Base-by-base conservation (phyloP, 129 eudicot genomes). In the Scalesia atractyloides region DNA sequence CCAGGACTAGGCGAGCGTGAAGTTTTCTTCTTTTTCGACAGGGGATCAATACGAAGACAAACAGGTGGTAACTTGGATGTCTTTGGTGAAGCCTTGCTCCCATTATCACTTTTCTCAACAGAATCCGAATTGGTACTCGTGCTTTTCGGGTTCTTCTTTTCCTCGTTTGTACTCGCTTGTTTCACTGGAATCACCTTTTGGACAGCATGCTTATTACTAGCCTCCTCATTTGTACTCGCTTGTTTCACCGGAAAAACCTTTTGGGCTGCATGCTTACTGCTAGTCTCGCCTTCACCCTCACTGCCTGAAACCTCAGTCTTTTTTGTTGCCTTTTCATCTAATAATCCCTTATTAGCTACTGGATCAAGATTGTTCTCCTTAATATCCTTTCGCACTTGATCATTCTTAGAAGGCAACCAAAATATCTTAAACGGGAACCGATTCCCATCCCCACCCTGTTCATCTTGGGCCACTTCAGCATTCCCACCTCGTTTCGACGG, bases 31-130 rank as follows among this genome's bases (percentile, higher is more conserved):
- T 64, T 82, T 66, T 59, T 85, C 18, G 91, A 84, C 68, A 86
- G 48, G 0, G 98, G 98, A 73, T 92, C 98, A 60, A 92, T 82
- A 17, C 96, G 78, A n/a, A 92, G 83, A 71, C 98, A 89, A 50
- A 92, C 89, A 61, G 98, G 96, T 26, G 96, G 96, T 17, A 92
- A 44, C 73, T 92, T 89, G 2, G 91, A 73, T 41, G 84, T 4
- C 81, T 87, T 92, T 5, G 85, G 73, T 41, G 86, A 76, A 50
- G 85, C 7, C 39, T 66, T 73, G 26, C 58, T 64, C 13, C 52
- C 53, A 12, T 58, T 58, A 4, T 69, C 80, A 3, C 11, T 44
- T 10, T 34, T 81, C 68, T 74, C 76, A 43, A 74, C 83, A 48
- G 74, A 79, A 56, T 67, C 68, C 14, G 61, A 76, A 39, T 65